Conservation (phyloP, 805 yeast species). For the Suhomyces prunicola region DNA sequence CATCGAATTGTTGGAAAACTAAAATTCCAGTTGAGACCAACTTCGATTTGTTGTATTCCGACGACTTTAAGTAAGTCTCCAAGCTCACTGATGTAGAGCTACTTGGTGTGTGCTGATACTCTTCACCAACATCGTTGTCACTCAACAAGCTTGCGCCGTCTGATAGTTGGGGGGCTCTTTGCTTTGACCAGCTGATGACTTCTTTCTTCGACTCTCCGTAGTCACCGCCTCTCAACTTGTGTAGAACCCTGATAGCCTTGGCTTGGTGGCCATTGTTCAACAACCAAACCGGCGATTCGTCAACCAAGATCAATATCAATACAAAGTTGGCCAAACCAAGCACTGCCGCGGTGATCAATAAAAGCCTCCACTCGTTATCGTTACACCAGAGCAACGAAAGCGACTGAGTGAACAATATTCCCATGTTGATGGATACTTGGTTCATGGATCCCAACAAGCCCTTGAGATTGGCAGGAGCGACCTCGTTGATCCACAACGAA, state of each 20-base stretch:
- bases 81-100: conserved; percentile 20
- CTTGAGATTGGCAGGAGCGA: conserved; percentile 62
- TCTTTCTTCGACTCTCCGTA: conserved; percentile 32
- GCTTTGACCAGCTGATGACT: conserved; percentile 34
- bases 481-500: conserved; percentile 77
- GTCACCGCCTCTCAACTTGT: conserved; percentile 39
- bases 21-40: conserved; percentile 68
- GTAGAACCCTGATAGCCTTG: conserved; percentile 39
- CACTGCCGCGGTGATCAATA: conserved; percentile 59
- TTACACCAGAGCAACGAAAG: conserved; percentile 69
- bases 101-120: not conserved
- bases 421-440: conserved; percentile 81
- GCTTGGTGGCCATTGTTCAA: conserved; percentile 42
- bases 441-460: conserved; percentile 88
- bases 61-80: conserved; percentile 46
- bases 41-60: conserved; percentile 55
- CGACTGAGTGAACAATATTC: conserved; percentile 77
- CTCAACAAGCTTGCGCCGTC: conserved; percentile 14
- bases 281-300: conserved; percentile 88
- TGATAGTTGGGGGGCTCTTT: not conserved
- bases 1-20: conserved; percentile 86
- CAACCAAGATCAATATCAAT: conserved; percentile 37
- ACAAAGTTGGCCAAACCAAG: conserved; percentile 52
- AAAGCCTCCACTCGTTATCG: conserved; percentile 65
- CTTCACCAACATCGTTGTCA: conserved; percentile 5